Base-by-base conservation (phyloP, 768 basidiomycete species). In the Phylloporus scabripes region DNA sequence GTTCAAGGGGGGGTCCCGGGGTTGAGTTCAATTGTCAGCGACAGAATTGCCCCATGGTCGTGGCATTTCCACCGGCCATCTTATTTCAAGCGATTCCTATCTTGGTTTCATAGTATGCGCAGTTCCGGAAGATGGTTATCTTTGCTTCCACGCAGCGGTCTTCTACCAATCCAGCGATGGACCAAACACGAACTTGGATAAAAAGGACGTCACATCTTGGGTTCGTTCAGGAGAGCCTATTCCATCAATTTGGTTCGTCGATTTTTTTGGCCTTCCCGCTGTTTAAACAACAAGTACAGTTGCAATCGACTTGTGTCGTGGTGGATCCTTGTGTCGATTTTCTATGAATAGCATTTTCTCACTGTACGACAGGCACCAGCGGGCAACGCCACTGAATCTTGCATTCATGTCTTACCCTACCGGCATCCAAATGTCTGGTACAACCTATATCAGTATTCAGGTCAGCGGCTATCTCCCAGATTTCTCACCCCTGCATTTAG, bases 401-500 rank as follows among this genome's bases (percentile, higher is more conserved):
- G 18, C 18, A 7, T 39, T 23, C 21, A 15, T 21, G 21, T 24
- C 15, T 8, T 21, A 24, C 20, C 6, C 15, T 20, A 11, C 18
- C 11, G 37, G 37, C 10, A 20, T 38, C 11, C 6, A n/a, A 28
- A 18, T 37, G 31, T 33, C 46, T 24, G 34, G 17, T 40, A 42
- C 23, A 32, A n/a, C 3, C 12, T 43, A 45, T 40, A 45, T 26
- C 42, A 51, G 51, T 43, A 51, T 29, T 39, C 48, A 63, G 32
- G n/a, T 50, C 54, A 47, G n/a, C 57, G 49, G 49, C 39, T 15
- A n/a, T 12, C 18, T 20, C 38, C 40, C 40, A 40, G 45, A 18
- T 41, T 53, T 63, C 60, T 41, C 60, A 62, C 60, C 60, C 51
- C 38, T 32, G 33, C 26, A 11, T 31, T 34, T 39, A 34, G n/a